Conservation (phyloP, 352 stramenopile genomes). For the Pythium sukuiense region DNA sequence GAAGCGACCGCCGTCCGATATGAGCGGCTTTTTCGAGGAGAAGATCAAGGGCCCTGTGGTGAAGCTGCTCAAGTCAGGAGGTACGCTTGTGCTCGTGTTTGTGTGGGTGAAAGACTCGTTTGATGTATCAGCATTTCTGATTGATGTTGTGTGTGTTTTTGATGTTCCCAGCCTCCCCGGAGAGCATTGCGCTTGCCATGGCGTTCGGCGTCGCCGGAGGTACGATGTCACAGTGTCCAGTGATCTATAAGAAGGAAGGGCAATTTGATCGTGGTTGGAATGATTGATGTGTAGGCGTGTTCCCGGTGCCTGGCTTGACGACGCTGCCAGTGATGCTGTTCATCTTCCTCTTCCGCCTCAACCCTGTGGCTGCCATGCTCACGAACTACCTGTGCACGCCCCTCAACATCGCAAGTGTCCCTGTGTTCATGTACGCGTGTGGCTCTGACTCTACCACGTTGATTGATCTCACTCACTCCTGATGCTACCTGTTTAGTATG, state of each 20-base stretch:
- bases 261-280: neutral
- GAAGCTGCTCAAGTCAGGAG: constrained; percentile 73
- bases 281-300: constrained; percentile 43
- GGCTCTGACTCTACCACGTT: neutral
- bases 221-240: constrained; percentile 9
- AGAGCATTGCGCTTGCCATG: constrained; percentile 76
- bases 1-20: constrained; percentile 13
- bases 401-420: constrained; percentile 74
- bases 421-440: constrained; percentile 70
- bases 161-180: constrained; percentile 49
- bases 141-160: neutral
- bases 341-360: constrained; percentile 81
- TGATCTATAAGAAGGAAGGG: too few relatives aligned
- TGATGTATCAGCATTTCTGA: neutral
- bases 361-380: constrained; percentile 79
- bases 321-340: constrained; percentile 72
- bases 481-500: constrained; percentile 32
- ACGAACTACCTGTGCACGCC: constrained; percentile 81
- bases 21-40: constrained; percentile 55
- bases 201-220: constrained; percentile 72
- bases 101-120: neutral
- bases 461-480: neutral
- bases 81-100: constrained; percentile 23
- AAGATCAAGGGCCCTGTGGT: constrained; percentile 73
- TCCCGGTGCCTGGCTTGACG: constrained; percentile 76